Evolutionary conservation across 352 stramenopile genomes (phyloP).

Genomic region (Plasmopara halstedii): DNA sequence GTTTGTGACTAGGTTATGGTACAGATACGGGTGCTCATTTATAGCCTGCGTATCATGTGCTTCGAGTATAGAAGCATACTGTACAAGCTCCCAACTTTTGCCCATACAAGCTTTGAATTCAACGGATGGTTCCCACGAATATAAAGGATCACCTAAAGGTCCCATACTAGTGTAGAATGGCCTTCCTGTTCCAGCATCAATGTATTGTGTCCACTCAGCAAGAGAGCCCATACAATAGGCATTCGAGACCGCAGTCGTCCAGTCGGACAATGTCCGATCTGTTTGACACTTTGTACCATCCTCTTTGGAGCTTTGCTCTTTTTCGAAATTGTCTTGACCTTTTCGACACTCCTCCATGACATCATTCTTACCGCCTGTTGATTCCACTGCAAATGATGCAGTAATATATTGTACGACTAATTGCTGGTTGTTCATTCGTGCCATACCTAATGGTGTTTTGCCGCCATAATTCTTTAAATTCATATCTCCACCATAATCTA

Average conservation of each 20-base stretch:
- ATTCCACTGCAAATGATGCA: conserved; percentile 53
- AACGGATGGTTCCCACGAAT: conserved; percentile 53
- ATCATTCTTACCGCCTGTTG: conserved; percentile 2
- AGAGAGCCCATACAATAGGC: conserved; percentile 50
- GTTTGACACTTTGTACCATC: conserved; percentile 6
- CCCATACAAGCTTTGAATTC: conserved; percentile 66
- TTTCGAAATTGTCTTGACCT: conserved; percentile 7
- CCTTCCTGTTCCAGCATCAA: conserved; percentile 42
- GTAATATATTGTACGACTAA: conserved; percentile 52
- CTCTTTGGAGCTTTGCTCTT: conserved; percentile 3
- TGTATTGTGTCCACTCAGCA: conserved; percentile 70
- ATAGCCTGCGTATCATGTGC: conserved; percentile 1
- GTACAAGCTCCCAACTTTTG: conserved; percentile 50
- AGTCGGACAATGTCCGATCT: conserved; percentile 31
- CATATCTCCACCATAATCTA: conserved; percentile 77
- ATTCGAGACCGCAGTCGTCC: conserved; percentile 27
- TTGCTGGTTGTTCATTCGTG: conserved; percentile 56
- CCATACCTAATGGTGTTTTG: conserved; percentile 67
- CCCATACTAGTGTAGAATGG: conserved; percentile 38
- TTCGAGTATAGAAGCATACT: conserved; percentile 14
- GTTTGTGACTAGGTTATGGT: conserved; percentile 49
- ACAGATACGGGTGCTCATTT: conserved; percentile 42
- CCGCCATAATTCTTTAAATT: conserved; percentile 81
- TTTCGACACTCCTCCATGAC: conserved; percentile 1
- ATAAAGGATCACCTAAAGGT: conserved; percentile 8